These are phyloP conservation scores for Agrostemma githago DNA, from an alignment of 148 eudicot species.

Conservation along the genomic window DNA sequence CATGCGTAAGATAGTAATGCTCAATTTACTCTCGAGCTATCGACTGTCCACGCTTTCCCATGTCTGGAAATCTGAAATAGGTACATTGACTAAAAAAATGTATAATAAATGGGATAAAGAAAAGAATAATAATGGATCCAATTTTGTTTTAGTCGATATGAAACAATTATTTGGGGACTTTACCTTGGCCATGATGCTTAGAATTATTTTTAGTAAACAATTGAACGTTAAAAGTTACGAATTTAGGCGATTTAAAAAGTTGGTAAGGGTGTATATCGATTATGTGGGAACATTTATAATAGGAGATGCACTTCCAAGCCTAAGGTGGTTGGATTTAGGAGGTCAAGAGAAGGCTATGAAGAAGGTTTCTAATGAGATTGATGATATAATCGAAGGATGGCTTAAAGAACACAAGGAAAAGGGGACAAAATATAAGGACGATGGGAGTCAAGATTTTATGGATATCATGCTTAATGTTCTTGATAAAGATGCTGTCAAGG, in stretches of 20 bases:
- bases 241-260: neutral
- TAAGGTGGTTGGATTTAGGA: slow-evolving; percentile 32
- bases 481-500: slow-evolving; percentile 7
- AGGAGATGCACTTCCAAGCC: slow-evolving; percentile 21
- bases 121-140: neutral
- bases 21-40: slow-evolving; percentile 32
- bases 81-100: slow-evolving; percentile 14
- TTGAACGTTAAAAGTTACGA: slow-evolving; percentile 16
- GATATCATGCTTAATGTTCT: slow-evolving; percentile 25
- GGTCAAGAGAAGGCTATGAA: slow-evolving; percentile 33
- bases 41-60: slow-evolving; percentile 27
- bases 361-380: slow-evolving; percentile 11
- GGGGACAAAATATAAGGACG: neutral
- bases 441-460: slow-evolving; percentile 27
- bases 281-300: neutral
- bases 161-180: slow-evolving; percentile 34
- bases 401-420: slow-evolving; percentile 22
- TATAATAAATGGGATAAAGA: slow-evolving; percentile 1
- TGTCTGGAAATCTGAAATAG: slow-evolving; percentile 26
- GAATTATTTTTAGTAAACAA: slow-evolving; percentile 31
- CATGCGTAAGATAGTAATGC: slow-evolving; percentile 28
- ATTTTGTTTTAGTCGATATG: slow-evolving; percentile 27
- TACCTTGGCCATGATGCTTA: slow-evolving; percentile 22
- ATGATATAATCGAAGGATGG: slow-evolving; percentile 18
- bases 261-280: slow-evolving; percentile 19